These are phyloP conservation scores for Leccinellum albellum DNA, from an alignment of 768 basidiomycete species.

Conservation along the genomic window DNA sequence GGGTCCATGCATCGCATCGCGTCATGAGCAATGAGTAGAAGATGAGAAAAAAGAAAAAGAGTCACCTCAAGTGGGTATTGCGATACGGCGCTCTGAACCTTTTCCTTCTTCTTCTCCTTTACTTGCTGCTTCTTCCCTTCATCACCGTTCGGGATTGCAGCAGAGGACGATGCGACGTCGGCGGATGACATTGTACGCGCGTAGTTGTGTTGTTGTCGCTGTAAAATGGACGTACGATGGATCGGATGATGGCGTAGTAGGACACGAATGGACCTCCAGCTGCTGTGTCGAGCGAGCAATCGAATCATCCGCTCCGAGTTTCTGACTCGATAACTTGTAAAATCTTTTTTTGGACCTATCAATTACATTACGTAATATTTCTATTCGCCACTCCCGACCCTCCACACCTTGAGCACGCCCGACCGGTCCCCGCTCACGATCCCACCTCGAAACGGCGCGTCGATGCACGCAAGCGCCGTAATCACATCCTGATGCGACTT, in stretches of 20 bases:
- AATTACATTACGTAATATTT: neutral
- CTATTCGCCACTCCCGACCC: conserved; percentile 54
- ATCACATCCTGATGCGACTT: conserved; percentile 89
- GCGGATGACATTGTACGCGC: conserved; percentile 47
- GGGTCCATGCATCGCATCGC: neutral
- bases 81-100: conserved; percentile 30
- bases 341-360: conserved; percentile 24
- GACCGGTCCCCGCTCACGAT: conserved; percentile 89
- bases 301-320: conserved; percentile 33
- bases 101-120: conserved; percentile 47
- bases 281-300: conserved; percentile 28
- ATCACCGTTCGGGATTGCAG: conserved; percentile 38
- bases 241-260: conserved; percentile 14
- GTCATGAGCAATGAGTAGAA: neutral
- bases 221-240: conserved; percentile 3
- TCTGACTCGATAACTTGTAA: conserved; percentile 4
- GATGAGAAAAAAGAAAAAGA: neutral
- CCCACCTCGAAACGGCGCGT: conserved; percentile 89
- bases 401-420: conserved; percentile 90
- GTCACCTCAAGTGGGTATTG: conserved; percentile 63
- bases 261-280: conserved; percentile 21
- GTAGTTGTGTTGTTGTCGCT: neutral
- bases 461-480: conserved; percentile 79
- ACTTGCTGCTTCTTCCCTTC: conserved; percentile 35
- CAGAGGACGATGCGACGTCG: conserved; percentile 50